phyloP scores from a whole-genome alignment of 192 early-diverging fungal genomes.

The Phlyctochytrium arcticum region DNA sequence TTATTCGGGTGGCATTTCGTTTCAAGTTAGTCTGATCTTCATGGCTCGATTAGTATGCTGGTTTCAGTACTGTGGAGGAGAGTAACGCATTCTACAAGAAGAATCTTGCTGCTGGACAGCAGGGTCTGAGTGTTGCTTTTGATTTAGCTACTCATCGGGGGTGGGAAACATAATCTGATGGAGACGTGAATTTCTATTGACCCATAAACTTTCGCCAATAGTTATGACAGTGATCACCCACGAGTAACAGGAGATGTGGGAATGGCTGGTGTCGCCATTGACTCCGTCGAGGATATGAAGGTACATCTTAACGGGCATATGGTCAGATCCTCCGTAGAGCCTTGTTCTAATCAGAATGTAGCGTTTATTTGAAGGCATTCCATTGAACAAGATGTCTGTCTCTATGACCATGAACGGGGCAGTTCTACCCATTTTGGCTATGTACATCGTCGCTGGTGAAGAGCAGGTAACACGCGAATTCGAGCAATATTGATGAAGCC shows the following conservation, averaged over 20 bases:
- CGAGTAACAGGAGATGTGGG: conserved; percentile 87
- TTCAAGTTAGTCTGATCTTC: no score
- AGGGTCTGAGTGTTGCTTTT: conserved; percentile 83
- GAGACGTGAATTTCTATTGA: no score
- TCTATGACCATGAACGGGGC: conserved; percentile 98
- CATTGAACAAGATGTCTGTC: conserved; percentile 85
- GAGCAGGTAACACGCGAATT: conserved; percentile 54
- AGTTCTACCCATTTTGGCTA: conserved; percentile 82
- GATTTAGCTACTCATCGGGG: conserved; percentile 88
- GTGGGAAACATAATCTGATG: conserved; percentile 34
- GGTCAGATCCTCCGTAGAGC: no score
- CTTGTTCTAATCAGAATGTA: no score
- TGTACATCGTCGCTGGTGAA: conserved; percentile 84
- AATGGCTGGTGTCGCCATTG: conserved; percentile 92
- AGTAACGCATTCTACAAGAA: conserved; percentile 84
- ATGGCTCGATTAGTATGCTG: conserved; percentile 89
- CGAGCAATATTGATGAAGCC: background rate
- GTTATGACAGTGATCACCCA: conserved; percentile 87
- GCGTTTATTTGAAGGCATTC: conserved; percentile 77
- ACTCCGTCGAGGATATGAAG: conserved; percentile 91
- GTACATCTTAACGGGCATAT: conserved; percentile 46
- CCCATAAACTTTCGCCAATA: conserved; percentile 15
- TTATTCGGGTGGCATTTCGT: no score
- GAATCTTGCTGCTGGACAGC: conserved; percentile 84
- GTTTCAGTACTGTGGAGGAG: conserved; percentile 90